Conservation (phyloP, 2,329 filamentous ascomycete genomes). For the Thelonectria olida region DNA sequence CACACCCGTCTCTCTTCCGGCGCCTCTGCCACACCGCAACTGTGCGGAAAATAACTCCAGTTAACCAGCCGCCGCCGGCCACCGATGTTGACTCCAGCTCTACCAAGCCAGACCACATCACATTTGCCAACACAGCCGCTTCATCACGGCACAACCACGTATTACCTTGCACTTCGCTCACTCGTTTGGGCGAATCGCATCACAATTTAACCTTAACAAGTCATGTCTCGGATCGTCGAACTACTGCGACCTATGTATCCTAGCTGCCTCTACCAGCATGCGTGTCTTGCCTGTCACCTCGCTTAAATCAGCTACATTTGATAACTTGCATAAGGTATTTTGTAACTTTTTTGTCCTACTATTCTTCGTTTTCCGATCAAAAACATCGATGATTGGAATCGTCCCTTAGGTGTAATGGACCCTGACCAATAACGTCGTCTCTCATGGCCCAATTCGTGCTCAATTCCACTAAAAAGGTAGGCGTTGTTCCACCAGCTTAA, state of each 20-base stretch:
- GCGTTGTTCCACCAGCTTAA: background rate
- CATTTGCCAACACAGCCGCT: too few relatives aligned
- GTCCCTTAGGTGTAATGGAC: too few relatives aligned
- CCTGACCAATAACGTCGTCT: background rate
- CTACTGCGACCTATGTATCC: too few relatives aligned
- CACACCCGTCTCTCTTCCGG: background rate
- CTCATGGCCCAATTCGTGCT: background rate
- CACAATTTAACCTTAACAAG: background rate
- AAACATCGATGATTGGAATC: too few relatives aligned
- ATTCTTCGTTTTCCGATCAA: too few relatives aligned
- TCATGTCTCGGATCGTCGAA: background rate
- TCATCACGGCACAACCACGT: too few relatives aligned
- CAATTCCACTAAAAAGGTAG: background rate
- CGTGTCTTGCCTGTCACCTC: background rate
- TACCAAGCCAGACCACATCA: too few relatives aligned
- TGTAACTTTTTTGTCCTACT: too few relatives aligned
- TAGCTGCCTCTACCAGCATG: background rate
- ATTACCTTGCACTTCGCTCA: too few relatives aligned
- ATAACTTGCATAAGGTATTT: too few relatives aligned
- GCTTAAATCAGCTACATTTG: too few relatives aligned
- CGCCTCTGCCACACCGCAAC: conserved; percentile 15
- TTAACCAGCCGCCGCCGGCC: conserved; percentile 4
- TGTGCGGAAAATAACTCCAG: background rate
- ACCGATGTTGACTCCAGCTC: background rate
- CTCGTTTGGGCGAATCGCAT: background rate